phyloP scores from a whole-genome alignment of 1,284 basidiomycete species.

The Tilletia walkeri region DNA sequence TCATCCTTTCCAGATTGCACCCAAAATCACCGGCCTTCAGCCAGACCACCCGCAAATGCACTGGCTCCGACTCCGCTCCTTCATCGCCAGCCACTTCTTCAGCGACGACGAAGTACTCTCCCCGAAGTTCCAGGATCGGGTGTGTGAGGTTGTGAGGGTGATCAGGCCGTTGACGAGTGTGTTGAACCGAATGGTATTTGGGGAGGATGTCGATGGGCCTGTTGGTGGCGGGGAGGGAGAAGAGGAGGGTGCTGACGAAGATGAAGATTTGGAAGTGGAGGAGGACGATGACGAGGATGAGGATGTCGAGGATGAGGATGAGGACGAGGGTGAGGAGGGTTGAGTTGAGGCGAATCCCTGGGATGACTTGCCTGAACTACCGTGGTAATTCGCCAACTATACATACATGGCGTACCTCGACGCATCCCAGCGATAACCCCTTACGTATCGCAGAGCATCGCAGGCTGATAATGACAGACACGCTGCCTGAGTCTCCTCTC shows the following conservation, averaged over 20 bases:
- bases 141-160: constrained; percentile 13
- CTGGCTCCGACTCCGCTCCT: constrained; percentile 29
- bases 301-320: too few species aligned
- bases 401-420: too few species aligned
- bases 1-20: background rate
- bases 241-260: background rate
- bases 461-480: too few species aligned
- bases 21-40: constrained; percentile 12
- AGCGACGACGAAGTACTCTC: constrained; percentile 13
- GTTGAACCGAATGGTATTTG: constrained; percentile 13
- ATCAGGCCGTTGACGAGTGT: constrained; percentile 15
- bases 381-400: too few species aligned
- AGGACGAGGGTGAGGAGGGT: too few species aligned
- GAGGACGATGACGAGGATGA: constrained; percentile 2
- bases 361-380: too few species aligned
- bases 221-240: background rate
- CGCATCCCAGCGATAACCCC: too few species aligned
- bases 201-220: background rate
- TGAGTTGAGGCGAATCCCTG: too few species aligned
- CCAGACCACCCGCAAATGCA: constrained; percentile 24
- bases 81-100: constrained; percentile 15
- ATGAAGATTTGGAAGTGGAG: constrained; percentile 9
- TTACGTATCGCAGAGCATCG: too few species aligned
- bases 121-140: constrained; percentile 15
- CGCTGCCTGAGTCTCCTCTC: too few species aligned